phyloP scores from a whole-genome alignment of 768 basidiomycete genomes.

The Tricholoma furcatifolium region DNA sequence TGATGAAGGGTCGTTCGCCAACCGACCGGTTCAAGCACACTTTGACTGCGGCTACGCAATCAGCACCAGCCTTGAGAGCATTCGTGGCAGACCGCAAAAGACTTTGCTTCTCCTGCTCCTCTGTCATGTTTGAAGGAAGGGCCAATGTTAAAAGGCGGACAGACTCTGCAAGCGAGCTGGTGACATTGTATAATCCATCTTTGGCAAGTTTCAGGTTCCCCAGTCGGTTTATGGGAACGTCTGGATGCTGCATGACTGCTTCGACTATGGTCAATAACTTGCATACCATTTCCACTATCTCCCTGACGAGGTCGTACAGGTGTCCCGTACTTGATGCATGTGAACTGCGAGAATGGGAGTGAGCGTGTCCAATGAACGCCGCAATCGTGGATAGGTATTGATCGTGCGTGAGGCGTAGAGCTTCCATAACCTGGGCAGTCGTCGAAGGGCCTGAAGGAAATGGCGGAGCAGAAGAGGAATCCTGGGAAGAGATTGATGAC shows the following conservation, averaged over 20 bases:
- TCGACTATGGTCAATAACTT: slow-evolving; percentile 91
- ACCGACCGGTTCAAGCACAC: slow-evolving; percentile 69
- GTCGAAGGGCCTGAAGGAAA: slow-evolving; percentile 77
- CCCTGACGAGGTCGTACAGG: slow-evolving; percentile 92
- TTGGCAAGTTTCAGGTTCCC: slow-evolving; percentile 69
- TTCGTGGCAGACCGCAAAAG: slow-evolving; percentile 85
- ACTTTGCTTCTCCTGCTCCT: slow-evolving; percentile 80
- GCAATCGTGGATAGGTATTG: slow-evolving; percentile 92
- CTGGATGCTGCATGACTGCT: slow-evolving; percentile 76
- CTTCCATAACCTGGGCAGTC: slow-evolving; percentile 67
- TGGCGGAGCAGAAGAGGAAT: slow-evolving; percentile 50
- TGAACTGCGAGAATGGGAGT: slow-evolving; percentile 85
- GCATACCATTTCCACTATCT: slow-evolving; percentile 92
- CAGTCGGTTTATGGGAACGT: slow-evolving; percentile 61
- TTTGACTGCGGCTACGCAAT: slow-evolving; percentile 86
- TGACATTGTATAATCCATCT: slow-evolving; percentile 80
- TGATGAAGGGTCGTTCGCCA: slow-evolving; percentile 61
- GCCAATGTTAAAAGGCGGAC: slow-evolving; percentile 72
- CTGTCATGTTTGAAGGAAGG: slow-evolving; percentile 47
- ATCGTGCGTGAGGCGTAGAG: slow-evolving; percentile 83
- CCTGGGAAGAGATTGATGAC: slow-evolving; percentile 64
- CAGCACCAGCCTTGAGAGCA: slow-evolving; percentile 83
- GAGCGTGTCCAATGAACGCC: slow-evolving; percentile 96
- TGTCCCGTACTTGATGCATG: slow-evolving; percentile 94
- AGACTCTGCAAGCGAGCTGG: slow-evolving; percentile 83